Evolutionary conservation across 805 yeast species (phyloP).

Genomic region (Saturnispora sekii): DNA sequence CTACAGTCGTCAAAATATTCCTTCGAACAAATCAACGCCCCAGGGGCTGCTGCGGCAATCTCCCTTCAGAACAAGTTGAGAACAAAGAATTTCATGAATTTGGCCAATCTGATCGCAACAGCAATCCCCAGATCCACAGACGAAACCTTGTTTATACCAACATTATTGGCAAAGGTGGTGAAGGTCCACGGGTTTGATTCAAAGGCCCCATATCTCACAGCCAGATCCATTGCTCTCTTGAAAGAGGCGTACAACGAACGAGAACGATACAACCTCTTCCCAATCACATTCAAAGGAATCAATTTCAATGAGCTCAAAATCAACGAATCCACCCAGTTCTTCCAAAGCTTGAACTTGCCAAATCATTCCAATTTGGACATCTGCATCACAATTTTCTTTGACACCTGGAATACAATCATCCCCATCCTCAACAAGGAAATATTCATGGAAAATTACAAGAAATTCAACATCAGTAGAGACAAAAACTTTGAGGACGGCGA

Average conservation of each 20-base stretch:
- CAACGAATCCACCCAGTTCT: conserved; percentile 37
- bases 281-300: conserved; percentile 26
- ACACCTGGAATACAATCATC: conserved; percentile 63
- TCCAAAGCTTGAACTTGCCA: conserved; percentile 35
- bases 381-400: conserved; percentile 57
- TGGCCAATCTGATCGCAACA: conserved; percentile 55
- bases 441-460: conserved; percentile 52
- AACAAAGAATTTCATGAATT: conserved; percentile 34
- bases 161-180: conserved; percentile 58
- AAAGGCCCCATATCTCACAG: conserved; percentile 60
- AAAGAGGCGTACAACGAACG: conserved; percentile 39
- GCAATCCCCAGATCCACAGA: conserved; percentile 72
- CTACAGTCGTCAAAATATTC: conserved; percentile 22
- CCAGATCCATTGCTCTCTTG: conserved; percentile 59
- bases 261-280: conserved; percentile 23
- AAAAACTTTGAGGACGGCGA: conserved; percentile 31
- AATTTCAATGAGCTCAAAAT: conserved; percentile 31
- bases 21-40: conserved; percentile 61
- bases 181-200: conserved; percentile 64
- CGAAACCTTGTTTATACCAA: conserved; percentile 67
- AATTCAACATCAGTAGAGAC: conserved; percentile 38
- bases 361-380: conserved; percentile 57
- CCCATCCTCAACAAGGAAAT: conserved; percentile 63
- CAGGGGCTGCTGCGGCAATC: conserved; percentile 67
- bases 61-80: conserved; percentile 36